Evolutionary conservation across 495 filamentous ascomycete species (phyloP).

Genomic region (Ascobolus immersus): DNA sequence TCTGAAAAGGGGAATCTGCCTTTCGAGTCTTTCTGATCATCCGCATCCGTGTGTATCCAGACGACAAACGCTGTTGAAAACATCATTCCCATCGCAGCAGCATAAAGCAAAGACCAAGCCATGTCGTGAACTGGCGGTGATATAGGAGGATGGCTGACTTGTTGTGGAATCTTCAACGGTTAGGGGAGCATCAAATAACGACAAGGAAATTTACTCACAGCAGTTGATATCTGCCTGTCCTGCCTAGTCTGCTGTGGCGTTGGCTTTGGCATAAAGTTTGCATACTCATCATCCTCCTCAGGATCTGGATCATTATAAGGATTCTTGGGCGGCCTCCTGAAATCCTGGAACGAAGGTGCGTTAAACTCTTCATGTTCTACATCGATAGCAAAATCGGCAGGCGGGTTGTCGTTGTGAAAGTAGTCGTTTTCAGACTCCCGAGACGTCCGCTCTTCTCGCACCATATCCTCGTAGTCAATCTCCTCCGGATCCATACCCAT

Average conservation of each 20-base stretch:
- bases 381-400: slow-evolving; percentile 32
- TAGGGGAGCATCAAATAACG: slow-evolving; percentile 8
- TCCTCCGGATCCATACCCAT: slow-evolving; percentile 15
- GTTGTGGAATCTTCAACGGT: slow-evolving; percentile 21
- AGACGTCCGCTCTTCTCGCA: background rate
- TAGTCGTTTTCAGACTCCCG: background rate
- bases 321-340: slow-evolving; percentile 29
- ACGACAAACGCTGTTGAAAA: slow-evolving; percentile 71
- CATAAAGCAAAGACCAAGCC: slow-evolving; percentile 77
- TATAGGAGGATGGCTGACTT: slow-evolving; percentile 20
- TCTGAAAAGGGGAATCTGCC: slow-evolving; percentile 27
- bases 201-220: no score
- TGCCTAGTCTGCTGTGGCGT: slow-evolving; percentile 22
- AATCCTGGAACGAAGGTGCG: slow-evolving; percentile 58
- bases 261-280: slow-evolving; percentile 24
- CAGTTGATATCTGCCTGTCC: no score
- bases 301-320: slow-evolving; percentile 13
- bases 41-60: slow-evolving; percentile 61
- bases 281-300: slow-evolving; percentile 11
- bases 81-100: slow-evolving; percentile 58
- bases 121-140: slow-evolving; percentile 43
- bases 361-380: slow-evolving; percentile 38
- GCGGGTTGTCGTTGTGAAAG: no score
- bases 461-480: slow-evolving; percentile 15
- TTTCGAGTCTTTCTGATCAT: no score